Conservation (phyloP, 2,329 filamentous ascomycete genomes). For the Epichloe sp. region DNA sequence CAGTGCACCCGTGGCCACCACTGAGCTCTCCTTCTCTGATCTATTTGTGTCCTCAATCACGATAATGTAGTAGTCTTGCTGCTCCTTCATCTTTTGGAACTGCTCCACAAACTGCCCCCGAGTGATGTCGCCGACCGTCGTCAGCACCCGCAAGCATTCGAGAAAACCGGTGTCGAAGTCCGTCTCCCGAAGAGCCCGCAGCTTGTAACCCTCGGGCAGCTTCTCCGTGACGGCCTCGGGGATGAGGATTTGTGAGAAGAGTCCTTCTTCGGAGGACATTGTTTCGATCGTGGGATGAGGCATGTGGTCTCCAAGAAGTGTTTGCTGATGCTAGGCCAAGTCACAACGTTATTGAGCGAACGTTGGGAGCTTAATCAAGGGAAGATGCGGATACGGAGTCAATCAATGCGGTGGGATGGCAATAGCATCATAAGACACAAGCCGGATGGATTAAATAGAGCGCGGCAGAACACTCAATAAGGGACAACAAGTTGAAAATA, state of each 20-base stretch:
- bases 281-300: constrained; percentile 3
- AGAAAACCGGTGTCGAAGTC: constrained; percentile 80
- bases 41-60: constrained; percentile 62
- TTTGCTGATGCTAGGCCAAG: no score
- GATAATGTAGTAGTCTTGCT: constrained; percentile 73
- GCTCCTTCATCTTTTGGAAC: constrained; percentile 67
- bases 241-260: constrained; percentile 69
- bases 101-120: constrained; percentile 63
- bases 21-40: constrained; percentile 37
- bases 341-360: no score
- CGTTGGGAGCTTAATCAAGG: no score
- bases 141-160: constrained; percentile 81
- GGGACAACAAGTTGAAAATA: no score
- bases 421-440: no score
- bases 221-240: constrained; percentile 57
- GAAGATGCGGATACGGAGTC: no score
- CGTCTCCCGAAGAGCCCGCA: constrained; percentile 64
- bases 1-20: constrained; percentile 85
- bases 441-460: no score
- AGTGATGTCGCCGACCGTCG: constrained; percentile 78
- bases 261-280: constrained; percentile 32
- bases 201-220: constrained; percentile 68
- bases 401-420: no score
- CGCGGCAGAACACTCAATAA: no score
- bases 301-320: background rate